Evolutionary conservation across 495 filamentous ascomycete genomes (phyloP).

Genomic region (Baudoinia panamericana): DNA sequence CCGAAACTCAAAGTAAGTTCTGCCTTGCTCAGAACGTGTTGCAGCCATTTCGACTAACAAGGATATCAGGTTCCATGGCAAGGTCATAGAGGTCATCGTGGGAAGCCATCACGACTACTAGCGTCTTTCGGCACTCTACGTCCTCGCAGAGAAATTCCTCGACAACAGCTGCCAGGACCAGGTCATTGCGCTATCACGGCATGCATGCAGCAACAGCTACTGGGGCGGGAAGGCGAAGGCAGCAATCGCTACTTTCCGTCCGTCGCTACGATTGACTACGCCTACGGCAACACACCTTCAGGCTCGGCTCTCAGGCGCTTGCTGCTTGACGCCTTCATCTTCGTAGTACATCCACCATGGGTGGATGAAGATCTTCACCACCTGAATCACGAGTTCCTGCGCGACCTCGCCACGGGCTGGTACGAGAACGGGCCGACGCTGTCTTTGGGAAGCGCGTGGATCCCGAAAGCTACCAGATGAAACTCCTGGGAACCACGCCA

Average conservation of each 20-base stretch:
- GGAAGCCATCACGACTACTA: neutral
- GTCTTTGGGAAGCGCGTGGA: no score
- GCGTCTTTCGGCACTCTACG: constrained; percentile 1
- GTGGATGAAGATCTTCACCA: neutral
- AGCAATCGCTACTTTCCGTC: no score
- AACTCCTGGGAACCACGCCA: no score
- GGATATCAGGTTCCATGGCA: no score
- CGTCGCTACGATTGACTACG: neutral
- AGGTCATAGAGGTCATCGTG: constrained; percentile 1
- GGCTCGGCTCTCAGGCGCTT: constrained; percentile 1
- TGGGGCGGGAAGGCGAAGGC: no score
- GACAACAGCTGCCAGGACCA: constrained; percentile 8
- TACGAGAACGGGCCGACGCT: no score
- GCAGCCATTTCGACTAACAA: no score
- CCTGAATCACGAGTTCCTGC: neutral
- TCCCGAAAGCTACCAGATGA: no score
- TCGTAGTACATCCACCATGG: neutral
- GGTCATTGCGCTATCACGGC: constrained; percentile 4
- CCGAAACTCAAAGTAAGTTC: no score
- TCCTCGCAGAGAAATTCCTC: constrained; percentile 9
- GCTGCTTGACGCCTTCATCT: constrained; percentile 2
- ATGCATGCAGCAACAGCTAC: neutral
- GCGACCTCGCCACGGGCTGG: neutral
- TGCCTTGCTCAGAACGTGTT: no score
- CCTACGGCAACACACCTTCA: constrained; percentile 1